A percentile compares a stretch with the other conserved stretches of the same genome.
Conservation (phyloP, 495 filamentous ascomycete species). For the Rostrohypoxylon terebratum region DNA sequence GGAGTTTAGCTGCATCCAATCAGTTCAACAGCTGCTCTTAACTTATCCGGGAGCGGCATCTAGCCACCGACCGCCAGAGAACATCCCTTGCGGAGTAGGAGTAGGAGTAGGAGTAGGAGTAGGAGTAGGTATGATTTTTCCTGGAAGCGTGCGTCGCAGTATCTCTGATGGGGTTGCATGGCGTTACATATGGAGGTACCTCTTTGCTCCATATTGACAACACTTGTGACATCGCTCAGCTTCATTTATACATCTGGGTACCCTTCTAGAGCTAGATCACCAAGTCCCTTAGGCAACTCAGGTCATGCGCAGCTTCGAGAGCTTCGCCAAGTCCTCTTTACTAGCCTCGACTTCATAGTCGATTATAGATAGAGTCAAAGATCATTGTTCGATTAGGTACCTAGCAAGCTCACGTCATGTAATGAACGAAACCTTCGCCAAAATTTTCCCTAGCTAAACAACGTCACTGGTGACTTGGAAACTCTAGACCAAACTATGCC, state of each 20-base stretch:
- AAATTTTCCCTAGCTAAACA: neutral
- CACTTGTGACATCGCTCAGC: neutral
- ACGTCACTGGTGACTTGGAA: neutral
- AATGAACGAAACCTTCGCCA: neutral
- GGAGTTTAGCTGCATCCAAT: conserved; percentile 15
- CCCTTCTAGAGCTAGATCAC: neutral
- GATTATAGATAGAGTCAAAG: too few relatives aligned
- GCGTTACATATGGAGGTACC: neutral
- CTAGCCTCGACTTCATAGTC: too few relatives aligned
- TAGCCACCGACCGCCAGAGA: conserved; percentile 14
- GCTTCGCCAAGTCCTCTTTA: too few relatives aligned
- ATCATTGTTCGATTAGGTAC: neutral
- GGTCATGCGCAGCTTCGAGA: neutral
- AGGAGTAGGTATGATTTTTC: neutral
- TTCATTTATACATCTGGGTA: neutral
- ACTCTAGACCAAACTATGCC: neutral
- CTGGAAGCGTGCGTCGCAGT: conserved; percentile 2
- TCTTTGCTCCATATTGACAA: neutral
- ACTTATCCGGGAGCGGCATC: conserved; percentile 34
- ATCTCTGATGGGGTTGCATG: neutral
- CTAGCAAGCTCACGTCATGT: neutral
- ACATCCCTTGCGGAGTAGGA: conserved; percentile 4
- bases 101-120: neutral
- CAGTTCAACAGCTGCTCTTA: conserved; percentile 9
- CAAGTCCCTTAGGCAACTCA: neutral